Base-by-base conservation (phyloP, 441 rosid genomes). In the Pelargonium citronellum region DNA sequence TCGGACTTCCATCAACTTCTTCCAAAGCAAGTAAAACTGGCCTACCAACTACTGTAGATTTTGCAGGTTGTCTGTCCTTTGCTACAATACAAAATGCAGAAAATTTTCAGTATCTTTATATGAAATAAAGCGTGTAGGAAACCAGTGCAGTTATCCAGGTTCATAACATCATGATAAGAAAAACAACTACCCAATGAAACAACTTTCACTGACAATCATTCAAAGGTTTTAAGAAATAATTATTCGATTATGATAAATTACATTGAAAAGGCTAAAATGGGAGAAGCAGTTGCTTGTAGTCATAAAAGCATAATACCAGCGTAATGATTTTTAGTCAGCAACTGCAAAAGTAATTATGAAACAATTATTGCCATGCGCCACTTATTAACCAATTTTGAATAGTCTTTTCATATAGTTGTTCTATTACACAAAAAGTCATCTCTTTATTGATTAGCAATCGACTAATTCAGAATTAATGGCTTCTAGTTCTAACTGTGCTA, bases 1-100 rank as follows among this genome's bases (percentile, higher is more conserved):
- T 91, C 34, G 99, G 99, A 83, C 90, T 73, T 73, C 98, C 99
- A 77, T 95, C 99, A 71, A 88, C 96, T 79, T 95, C 98, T 85
- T 95, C 98, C 66, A 95, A 73, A 67, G 99, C 99, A 78, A 89
- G 94, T 76, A 95, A 82, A 80, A 92, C 79, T 53, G 99, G 98
- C 77, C 91, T 87, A 77, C 96, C 96, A 65, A 86, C 39, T 69
- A 92, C 89, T 16, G 83, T 73, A 74, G 91, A 75, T 80, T 80
- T 85, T 67, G 79, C 57, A 73, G 89, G 82, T 70, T 77, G 83
- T 76, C 87, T 88, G 49, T 88, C 92, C 71, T 82, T 87, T 71
- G 68, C 98, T 95, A 64, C 77, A 71, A 64, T 27, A 75, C 65
- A 37, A 43, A 67, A 75, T 19, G 24, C 67, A 43, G 66, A 49